Evolutionary conservation across 148 eudicot species (phyloP).

Genomic region (Cornus suecica): DNA sequence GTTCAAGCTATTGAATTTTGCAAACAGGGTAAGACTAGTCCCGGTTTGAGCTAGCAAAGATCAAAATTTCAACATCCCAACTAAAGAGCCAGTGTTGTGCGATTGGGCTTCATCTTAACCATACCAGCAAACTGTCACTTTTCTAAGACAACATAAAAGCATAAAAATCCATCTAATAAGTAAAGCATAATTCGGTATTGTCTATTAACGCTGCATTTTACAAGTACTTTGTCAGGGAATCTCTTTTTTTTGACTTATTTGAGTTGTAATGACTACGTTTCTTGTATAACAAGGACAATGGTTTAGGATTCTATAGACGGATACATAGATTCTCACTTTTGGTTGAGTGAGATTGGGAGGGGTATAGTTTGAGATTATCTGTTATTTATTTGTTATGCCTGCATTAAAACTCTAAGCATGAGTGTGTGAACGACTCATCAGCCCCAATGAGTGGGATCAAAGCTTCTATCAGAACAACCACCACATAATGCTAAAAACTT

Average conservation of each 20-base stretch:
- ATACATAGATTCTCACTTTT: no score
- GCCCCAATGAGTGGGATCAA: no score
- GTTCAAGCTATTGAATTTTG: neutral
- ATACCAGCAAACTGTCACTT: neutral
- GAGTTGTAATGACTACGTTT: no score
- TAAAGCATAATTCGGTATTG: neutral
- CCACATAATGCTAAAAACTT: no score
- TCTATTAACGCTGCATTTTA: neutral
- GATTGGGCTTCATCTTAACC: neutral
- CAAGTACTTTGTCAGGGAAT: no score
- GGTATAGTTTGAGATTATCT: no score
- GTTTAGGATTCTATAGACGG: no score
- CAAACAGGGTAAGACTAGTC: neutral
- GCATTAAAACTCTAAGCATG: no score
- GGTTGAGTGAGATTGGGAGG: no score
- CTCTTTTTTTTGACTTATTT: neutral
- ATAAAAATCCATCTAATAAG: neutral
- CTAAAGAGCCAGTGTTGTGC: neutral
- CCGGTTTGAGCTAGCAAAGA: neutral
- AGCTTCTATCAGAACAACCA: no score
- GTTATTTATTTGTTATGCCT: no score
- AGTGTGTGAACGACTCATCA: no score
- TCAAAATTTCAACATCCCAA: neutral
- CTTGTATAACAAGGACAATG: neutral
- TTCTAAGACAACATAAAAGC: neutral